Base-by-base conservation (phyloP, 306 rosid genomes). In the Prunus fruticosa region DNA sequence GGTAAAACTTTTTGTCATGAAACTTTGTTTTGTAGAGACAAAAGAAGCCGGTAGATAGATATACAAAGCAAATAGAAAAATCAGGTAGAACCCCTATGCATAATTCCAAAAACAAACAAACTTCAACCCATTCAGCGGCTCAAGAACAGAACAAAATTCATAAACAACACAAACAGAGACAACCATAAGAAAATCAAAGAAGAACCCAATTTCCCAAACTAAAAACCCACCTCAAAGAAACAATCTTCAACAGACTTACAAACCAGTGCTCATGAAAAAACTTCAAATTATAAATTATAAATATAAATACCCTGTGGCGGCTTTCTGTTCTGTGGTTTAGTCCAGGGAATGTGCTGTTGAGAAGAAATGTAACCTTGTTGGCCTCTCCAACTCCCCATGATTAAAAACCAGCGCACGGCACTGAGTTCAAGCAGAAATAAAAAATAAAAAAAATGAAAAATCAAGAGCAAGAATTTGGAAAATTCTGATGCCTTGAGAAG, bases 371-470 rank as follows among this genome's bases (percentile, higher is more conserved):
- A 81, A 34, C 84, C 85, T 25, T 80, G 82, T 51, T 86, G 88
- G 60, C 87, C 80, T 82, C 84, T 87, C 91, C 88, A 91, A 83
- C 85, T 82, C 25, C 85, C 88, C 98, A 93, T 91, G 0, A 28
- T 32, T 9, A 52, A 38, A 64, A 23, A 71, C 10, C 52, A 69
- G 4, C 64, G 57, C 72, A 80, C 32, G 69, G 10, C 81, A 76
- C 82, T 52, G 61, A 27, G 62, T 7, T 23, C 15, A 34, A 27
- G 13, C 10, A 27, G 27, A 19, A 51, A 22, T 19, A n/a, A 28
- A 22, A 53, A 52, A 27, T n/a, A 64, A 45, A 20, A 50, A n/a
- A 45, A 52, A 64, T 5, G 19, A 70, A 51, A 9, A 38, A 38
- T 19, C 52, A 11, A 56, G 43, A 32, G 27, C 8, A 28, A 74